Evolutionary conservation across 768 basidiomycete genomes (phyloP), one percentile per base, ranked within the genome.

Genomic region (Lentinula boryana): DNA sequence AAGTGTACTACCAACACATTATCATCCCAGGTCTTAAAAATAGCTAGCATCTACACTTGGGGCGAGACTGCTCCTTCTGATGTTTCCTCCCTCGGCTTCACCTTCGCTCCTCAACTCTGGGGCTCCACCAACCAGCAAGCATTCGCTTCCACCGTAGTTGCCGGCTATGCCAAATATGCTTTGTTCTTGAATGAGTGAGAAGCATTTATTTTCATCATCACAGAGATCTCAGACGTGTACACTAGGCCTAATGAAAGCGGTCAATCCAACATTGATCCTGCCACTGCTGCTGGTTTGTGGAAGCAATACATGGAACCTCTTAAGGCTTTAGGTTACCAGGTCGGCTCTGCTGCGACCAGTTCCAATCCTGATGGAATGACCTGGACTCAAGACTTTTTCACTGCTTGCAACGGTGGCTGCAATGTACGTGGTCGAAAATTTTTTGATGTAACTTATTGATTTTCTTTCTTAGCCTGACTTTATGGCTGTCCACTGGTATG

Each of bases 111-210:
- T 21, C 88, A 89, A 87, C 70, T 91, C 1, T 93, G 89, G 90
- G 86, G 88, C 62, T 64, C 69, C 6, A 76, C 80, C 32, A 78
- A 88, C 58, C 68, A 78, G 27, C 63, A 57, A 6, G 75, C 80
- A 15, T 88, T 89, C 70, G 64, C 76, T 60, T 68, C 68, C 2
- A 61, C 74, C 46, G 80, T 86, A 33, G 72, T 78, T 52, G 63
- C 70, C 15, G 84, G 83, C 41, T 84, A 87, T 66, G 80, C 84
- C 57, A 65, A 72, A 23, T 67, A 67, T 57, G 82, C 78, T 43
- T 64, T 89, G 21, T 88, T 85, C 57, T 72, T 80, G 69, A 97
- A 96, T 67, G 94, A 94, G 93, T 93, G 61, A 10, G 85, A 69
- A 36, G 48, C 9, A 53, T 46, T 41, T 44, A 23, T 62, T 44